A percentile compares a stretch with the other conserved stretches of the same genome.
phyloP scores from a whole-genome alignment of 2,329 filamentous ascomycete genomes.

The Fusarium sp. region DNA sequence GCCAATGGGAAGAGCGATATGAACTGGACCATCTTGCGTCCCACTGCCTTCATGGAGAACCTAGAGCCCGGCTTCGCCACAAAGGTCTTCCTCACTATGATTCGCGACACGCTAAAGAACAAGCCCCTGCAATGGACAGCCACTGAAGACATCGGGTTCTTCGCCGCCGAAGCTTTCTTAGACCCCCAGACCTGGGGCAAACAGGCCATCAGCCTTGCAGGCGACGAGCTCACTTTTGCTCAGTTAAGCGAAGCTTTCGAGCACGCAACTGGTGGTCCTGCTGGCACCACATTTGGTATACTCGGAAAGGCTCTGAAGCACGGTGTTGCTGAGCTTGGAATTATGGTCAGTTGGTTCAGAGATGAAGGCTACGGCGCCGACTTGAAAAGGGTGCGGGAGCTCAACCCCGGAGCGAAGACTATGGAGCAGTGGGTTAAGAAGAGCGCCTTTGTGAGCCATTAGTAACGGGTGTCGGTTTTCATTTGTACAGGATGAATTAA shows the following conservation, averaged over 20 bases:
- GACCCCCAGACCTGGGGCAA: slow-evolving; percentile 5
- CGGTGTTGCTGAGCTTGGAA: slow-evolving; percentile 26
- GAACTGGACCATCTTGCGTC: slow-evolving; percentile 57
- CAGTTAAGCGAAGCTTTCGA: slow-evolving; percentile 29
- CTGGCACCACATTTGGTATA: slow-evolving; percentile 23
- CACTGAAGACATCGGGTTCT: slow-evolving; percentile 30
- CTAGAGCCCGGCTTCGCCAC: slow-evolving; percentile 50
- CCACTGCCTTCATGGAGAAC: slow-evolving; percentile 59
- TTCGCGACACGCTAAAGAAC: slow-evolving; percentile 49
- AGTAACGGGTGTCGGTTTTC: not conserved
- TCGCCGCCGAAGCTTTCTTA: slow-evolving; percentile 20
- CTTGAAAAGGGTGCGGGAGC: slow-evolving; percentile 17
- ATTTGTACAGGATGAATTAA: not conserved
- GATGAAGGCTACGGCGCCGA: slow-evolving; percentile 34
- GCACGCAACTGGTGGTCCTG: slow-evolving; percentile 4
- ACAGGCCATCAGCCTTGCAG: slow-evolving; percentile 17
- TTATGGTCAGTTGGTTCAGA: slow-evolving; percentile 36
- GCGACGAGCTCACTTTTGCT: slow-evolving; percentile 31
- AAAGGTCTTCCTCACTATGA: slow-evolving; percentile 52
- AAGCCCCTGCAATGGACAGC: slow-evolving; percentile 43
- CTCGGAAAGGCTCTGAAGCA: slow-evolving; percentile 30
- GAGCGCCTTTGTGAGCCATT: slow-evolving; percentile 21
- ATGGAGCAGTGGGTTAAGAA: slow-evolving; percentile 33
- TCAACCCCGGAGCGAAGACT: slow-evolving; percentile 24
- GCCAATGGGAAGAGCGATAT: slow-evolving; percentile 38